phyloP scores from a whole-genome alignment of 2,329 filamentous ascomycete genomes.

The Phialemonium atrogriseum region DNA sequence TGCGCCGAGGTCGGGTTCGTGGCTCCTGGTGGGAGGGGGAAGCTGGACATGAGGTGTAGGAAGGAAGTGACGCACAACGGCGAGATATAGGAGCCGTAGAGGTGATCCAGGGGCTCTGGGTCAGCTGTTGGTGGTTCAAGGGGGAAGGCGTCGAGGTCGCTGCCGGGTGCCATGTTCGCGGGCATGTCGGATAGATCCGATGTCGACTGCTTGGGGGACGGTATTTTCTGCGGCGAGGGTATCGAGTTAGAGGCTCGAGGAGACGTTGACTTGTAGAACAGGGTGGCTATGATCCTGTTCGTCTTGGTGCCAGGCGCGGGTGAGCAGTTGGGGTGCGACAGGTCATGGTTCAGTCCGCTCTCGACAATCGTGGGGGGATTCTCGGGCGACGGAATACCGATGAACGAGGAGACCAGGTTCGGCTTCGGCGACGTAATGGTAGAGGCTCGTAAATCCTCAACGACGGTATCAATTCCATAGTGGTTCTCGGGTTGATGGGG shows the following conservation, averaged over 20 bases:
- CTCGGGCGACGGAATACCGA: constrained; percentile 51
- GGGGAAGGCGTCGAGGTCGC: constrained; percentile 48
- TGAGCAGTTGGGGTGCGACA: constrained; percentile 56
- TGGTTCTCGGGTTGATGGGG: constrained; percentile 44
- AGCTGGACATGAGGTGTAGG: constrained; percentile 56
- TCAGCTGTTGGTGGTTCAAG: constrained; percentile 50
- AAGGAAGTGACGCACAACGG: constrained; percentile 59
- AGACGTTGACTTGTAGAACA: constrained; percentile 49
- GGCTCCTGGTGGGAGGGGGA: constrained; percentile 45
- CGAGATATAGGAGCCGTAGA: constrained; percentile 59
- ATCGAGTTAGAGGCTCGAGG: constrained; percentile 22
- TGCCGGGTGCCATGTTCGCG: constrained; percentile 50
- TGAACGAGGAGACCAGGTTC: constrained; percentile 41
- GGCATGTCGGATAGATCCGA: constrained; percentile 32
- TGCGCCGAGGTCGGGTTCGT: constrained; percentile 51
- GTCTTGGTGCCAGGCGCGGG: constrained; percentile 37
- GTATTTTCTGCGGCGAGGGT: constrained; percentile 25
- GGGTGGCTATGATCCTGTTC: constrained; percentile 50
- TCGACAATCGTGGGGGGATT: constrained; percentile 53
- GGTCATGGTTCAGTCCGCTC: constrained; percentile 52
- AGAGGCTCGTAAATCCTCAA: constrained; percentile 42
- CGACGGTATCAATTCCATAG: constrained; percentile 57
- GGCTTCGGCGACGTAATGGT: constrained; percentile 28
- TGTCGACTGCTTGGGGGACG: constrained; percentile 23
- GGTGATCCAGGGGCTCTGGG: constrained; percentile 52